Evolutionary conservation across 1,284 basidiomycete species (phyloP).

Genomic region (Anthracocystis walkeri): DNA sequence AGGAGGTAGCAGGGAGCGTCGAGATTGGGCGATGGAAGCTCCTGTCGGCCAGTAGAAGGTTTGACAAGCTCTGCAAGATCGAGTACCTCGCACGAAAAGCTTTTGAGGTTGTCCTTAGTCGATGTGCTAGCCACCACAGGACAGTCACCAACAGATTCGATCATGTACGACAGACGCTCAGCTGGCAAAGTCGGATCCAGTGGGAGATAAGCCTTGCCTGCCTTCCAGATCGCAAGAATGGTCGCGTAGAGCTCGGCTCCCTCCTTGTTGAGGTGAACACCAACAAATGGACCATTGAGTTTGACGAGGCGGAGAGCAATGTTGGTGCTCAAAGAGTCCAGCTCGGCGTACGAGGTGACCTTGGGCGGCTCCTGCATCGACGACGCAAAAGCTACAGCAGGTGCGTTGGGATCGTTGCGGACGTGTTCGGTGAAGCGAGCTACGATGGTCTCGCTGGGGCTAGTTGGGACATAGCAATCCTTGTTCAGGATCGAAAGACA

Average conservation of each 20-base stretch:
- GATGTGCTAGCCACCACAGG: conserved; percentile 30
- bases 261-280: conserved; percentile 59
- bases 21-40: conserved; percentile 24
- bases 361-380: conserved; percentile 25
- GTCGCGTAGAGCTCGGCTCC: conserved; percentile 54
- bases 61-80: conserved; percentile 23
- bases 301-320: conserved; percentile 45
- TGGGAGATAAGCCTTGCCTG: conserved; percentile 62
- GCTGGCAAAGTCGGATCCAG: conserved; percentile 62
- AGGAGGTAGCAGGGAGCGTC: conserved; percentile 60
- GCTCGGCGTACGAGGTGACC: conserved; percentile 52
- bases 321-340: conserved; percentile 47
- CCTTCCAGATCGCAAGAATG: conserved; percentile 66
- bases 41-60: not conserved
- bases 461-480: conserved; percentile 36
- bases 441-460: conserved; percentile 42
- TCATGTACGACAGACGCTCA: conserved; percentile 64
- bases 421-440: conserved; percentile 47
- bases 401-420: conserved; percentile 29
- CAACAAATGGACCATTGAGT: conserved; percentile 32
- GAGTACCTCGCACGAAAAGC: conserved; percentile 34
- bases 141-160: conserved; percentile 49
- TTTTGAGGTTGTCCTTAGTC: conserved; percentile 15
- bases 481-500: conserved; percentile 42
- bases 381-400: conserved; percentile 52